Evolutionary conservation across 306 rosid species (phyloP), one percentile per base, ranked within the genome.

Genomic region (Cucumis cinereus): DNA sequence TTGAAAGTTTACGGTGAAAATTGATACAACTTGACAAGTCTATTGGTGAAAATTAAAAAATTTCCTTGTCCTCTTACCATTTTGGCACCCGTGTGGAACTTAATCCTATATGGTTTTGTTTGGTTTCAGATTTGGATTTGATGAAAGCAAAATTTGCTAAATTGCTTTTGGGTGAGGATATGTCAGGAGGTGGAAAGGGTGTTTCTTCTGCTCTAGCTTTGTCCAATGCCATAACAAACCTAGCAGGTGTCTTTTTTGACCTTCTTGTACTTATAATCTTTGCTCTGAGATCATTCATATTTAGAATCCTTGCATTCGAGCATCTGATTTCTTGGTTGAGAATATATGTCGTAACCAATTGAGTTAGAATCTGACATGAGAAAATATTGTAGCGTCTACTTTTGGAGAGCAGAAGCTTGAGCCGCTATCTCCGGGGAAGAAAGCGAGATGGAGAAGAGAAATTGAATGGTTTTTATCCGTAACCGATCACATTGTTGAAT

Each of bases 151-250:
- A 88, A 83, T 90, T 95, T 86, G 78, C 93, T 26, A 95, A 90
- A 89, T 83, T 95, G 74, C 98, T 95, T 76, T 63, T 95, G 78
- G 99, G 98, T 55, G 99, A 95, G 82, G 99, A 95, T 76, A 92
- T 95, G 97, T 95, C 99, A 19, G 99, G 98, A 74, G 98, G 97
- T 59, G 99, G 98, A 62, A 95, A 95, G 75, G 99, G 98, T 60
- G 98, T 92, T 80, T 90, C 97, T 80, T 95, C 99, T 11, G 99
- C 98, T 49, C 77, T 92, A 79, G 98, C 99, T 74, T 78, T 95
- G 88, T 95, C 99, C 17, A 95, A 95, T 82, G 89, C 99, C 77
- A 81, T 89, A 62, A 95, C 99, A 74, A 95, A 95, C 73, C 87
- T 95, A 24, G 95, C 99, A 59, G 97, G 98, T 94, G 70, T 33